These are phyloP conservation scores for Rosellinia necatrix DNA, from an alignment of 2,329 filamentous ascomycete genomes.

Conservation along the genomic window DNA sequence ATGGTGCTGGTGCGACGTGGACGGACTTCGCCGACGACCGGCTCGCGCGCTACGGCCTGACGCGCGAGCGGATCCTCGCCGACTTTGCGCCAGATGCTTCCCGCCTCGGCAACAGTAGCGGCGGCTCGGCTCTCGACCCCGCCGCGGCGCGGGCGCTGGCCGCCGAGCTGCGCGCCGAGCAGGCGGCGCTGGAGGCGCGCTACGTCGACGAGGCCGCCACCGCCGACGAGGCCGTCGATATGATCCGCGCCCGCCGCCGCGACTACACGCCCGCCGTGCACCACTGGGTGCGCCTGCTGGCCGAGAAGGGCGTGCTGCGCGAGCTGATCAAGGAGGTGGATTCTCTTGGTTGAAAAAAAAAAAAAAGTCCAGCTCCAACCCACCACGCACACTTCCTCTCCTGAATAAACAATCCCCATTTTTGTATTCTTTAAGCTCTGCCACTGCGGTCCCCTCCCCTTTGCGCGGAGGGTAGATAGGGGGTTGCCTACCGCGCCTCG, in stretches of 20 bases:
- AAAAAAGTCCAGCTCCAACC: too few species aligned
- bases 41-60: slow-evolving; percentile 26
- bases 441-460: too few species aligned
- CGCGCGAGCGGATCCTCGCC: slow-evolving; percentile 16
- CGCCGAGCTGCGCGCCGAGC: slow-evolving; percentile 46
- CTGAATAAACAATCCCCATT: too few species aligned
- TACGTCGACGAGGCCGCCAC: slow-evolving; percentile 54
- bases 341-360: neutral
- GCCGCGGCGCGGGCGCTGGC: slow-evolving; percentile 44
- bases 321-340: slow-evolving; percentile 38
- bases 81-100: neutral
- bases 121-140: slow-evolving; percentile 12
- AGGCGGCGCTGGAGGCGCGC: slow-evolving; percentile 48
- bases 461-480: too few species aligned
- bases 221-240: slow-evolving; percentile 52
- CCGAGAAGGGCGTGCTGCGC: slow-evolving; percentile 66
- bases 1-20: slow-evolving; percentile 24
- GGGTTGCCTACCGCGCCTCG: too few species aligned
- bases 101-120: too few species aligned
- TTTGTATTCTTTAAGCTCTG: too few species aligned
- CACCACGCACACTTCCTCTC: too few species aligned
- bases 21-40: slow-evolving; percentile 24
- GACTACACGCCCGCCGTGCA: slow-evolving; percentile 74
- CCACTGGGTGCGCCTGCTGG: slow-evolving; percentile 70
- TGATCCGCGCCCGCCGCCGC: slow-evolving; percentile 60